Evolutionary conservation across 2,329 filamentous ascomycete genomes (phyloP).

Genomic region (Orbilia javanica): DNA sequence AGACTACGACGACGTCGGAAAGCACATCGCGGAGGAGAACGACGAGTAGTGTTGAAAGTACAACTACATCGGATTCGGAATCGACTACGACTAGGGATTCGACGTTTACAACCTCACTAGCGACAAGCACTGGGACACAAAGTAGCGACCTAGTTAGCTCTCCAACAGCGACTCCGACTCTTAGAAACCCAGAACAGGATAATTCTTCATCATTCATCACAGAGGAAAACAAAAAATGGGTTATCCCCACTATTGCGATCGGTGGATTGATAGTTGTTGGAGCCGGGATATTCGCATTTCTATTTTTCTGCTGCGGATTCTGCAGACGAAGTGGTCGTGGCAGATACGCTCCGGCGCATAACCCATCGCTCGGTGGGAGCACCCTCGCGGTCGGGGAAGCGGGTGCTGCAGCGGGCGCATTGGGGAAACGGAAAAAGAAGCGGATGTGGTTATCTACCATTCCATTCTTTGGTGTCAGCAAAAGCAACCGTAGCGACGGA

Average conservation of each 20-base stretch:
- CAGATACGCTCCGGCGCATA: slow-evolving; percentile 31
- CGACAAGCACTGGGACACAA: slow-evolving; percentile 5
- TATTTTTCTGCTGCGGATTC: slow-evolving; percentile 53
- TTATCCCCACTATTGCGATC: slow-evolving; percentile 49
- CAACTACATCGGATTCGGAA: slow-evolving; percentile 10
- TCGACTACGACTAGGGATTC: slow-evolving; percentile 37
- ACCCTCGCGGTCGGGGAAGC: background rate
- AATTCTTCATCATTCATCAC: slow-evolving; percentile 41
- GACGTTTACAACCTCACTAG: slow-evolving; percentile 35
- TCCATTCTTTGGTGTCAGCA: slow-evolving; percentile 43
- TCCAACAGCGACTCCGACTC: slow-evolving; percentile 8
- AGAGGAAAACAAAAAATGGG: slow-evolving; percentile 46
- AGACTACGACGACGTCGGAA: slow-evolving; percentile 18
- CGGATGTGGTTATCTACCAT: slow-evolving; percentile 48
- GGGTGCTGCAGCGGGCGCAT: background rate
- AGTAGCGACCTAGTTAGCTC: background rate
- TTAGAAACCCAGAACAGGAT: slow-evolving; percentile 28
- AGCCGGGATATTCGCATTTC: slow-evolving; percentile 23
- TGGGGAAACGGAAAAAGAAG: slow-evolving; percentile 29
- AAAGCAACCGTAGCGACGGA: slow-evolving; percentile 33
- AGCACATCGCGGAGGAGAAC: slow-evolving; percentile 17
- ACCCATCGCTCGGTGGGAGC: slow-evolving; percentile 22
- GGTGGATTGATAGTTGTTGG: slow-evolving; percentile 46
- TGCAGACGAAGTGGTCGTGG: slow-evolving; percentile 34
- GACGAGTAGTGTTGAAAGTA: slow-evolving; percentile 13